Conservation (phyloP, 108 stramenopile species). For the Hondaea fermentalgiana region DNA sequence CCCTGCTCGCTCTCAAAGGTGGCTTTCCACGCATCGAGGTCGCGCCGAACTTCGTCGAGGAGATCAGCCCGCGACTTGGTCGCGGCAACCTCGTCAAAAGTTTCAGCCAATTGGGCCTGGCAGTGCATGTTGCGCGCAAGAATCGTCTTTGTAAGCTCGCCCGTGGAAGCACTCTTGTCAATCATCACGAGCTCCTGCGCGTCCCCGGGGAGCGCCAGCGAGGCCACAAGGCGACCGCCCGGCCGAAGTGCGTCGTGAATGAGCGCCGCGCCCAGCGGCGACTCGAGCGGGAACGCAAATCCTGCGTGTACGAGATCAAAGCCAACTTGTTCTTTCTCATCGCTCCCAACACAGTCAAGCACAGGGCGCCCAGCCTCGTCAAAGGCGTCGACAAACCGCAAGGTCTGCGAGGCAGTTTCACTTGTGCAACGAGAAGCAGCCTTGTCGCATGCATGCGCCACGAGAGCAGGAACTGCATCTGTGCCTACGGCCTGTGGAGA, state of each 20-base stretch:
- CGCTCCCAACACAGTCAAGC: neutral
- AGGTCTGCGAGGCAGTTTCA: neutral
- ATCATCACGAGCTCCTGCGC: neutral
- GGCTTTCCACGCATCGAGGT: neutral
- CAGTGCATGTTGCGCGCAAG: neutral
- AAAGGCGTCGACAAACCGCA: neutral
- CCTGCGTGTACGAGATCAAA: neutral
- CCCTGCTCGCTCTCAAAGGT: neutral
- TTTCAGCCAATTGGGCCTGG: neutral
- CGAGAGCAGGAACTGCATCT: neutral
- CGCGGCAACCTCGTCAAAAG: conserved; percentile 1
- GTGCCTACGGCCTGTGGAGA: neutral
- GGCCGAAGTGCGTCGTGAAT: neutral
- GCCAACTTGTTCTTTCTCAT: neutral
- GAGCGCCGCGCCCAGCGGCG: neutral
- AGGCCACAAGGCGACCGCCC: neutral
- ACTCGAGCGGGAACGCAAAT: neutral
- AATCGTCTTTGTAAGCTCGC: neutral
- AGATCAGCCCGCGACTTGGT: neutral
- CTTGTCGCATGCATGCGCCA: neutral
- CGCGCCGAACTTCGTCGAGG: neutral
- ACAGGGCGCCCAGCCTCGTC: neutral
- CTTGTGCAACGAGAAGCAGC: neutral
- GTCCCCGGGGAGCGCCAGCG: neutral
- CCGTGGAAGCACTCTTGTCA: neutral